phyloP scores from a whole-genome alignment of 2,329 filamentous ascomycete genomes.

The Ceratocystis cacaofunesta region DNA sequence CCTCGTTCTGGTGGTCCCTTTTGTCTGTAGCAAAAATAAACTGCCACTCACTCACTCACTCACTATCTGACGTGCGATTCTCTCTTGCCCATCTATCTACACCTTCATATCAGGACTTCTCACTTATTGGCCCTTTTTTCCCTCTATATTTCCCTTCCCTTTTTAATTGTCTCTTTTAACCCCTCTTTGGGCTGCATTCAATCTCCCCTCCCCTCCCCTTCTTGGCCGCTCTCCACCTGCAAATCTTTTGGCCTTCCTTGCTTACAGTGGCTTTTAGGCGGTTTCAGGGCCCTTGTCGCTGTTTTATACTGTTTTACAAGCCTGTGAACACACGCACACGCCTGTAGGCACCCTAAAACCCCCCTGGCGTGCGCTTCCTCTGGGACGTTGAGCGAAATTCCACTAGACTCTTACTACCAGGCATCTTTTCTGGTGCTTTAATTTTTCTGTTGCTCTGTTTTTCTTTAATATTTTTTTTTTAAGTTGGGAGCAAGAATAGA shows the following conservation, averaged over 20 bases:
- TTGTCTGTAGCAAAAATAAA: too few relatives aligned
- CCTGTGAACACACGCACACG: too few relatives aligned
- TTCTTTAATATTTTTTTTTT: background rate
- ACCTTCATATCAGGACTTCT: too few relatives aligned
- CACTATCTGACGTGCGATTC: too few relatives aligned
- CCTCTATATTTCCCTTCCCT: background rate
- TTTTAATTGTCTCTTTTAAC: background rate
- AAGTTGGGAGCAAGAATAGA: background rate
- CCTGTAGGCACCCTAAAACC: too few relatives aligned
- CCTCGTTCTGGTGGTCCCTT: too few relatives aligned
- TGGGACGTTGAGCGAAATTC: background rate
- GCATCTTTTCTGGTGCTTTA: background rate
- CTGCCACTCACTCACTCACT: too few relatives aligned
- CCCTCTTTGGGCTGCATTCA: slow-evolving; percentile 9
- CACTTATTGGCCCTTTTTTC: background rate
- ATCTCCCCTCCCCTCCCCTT: background rate
- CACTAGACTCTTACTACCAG: background rate
- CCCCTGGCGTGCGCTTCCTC: too few relatives aligned
- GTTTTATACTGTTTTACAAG: background rate
- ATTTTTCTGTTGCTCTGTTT: background rate
- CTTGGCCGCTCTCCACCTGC: background rate
- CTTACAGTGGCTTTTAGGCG: background rate
- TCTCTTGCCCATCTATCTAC: too few relatives aligned
- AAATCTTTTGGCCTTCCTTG: background rate
- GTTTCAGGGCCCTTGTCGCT: background rate